These are phyloP conservation scores for Acacia acuminata DNA, from an alignment of 306 rosid species.

Conservation along the genomic window DNA sequence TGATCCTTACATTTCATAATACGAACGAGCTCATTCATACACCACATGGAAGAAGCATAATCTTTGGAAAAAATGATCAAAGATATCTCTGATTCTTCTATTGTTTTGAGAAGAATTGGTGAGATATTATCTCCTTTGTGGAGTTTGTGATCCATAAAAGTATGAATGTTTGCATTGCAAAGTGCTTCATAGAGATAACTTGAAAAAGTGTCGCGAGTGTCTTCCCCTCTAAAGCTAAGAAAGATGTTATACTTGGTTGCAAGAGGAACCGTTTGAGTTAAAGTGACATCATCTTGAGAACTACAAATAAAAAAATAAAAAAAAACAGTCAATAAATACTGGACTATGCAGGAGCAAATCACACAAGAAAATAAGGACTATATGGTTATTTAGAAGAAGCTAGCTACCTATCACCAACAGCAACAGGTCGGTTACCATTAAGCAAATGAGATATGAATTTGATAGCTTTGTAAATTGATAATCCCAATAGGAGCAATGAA, in stretches of 20 bases:
- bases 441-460: too few relatives aligned
- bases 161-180: background rate
- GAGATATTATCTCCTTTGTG: background rate
- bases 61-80: background rate
- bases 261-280: too few relatives aligned
- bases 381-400: too few relatives aligned
- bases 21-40: background rate
- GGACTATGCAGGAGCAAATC: too few relatives aligned
- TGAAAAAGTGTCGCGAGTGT: background rate
- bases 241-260: background rate
- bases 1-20: background rate
- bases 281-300: too few relatives aligned
- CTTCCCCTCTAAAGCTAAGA: slow-evolving; percentile 3
- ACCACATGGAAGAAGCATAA: background rate
- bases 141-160: background rate
- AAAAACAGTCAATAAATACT: too few relatives aligned
- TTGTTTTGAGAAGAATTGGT: background rate
- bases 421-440: too few relatives aligned
- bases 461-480: too few relatives aligned
- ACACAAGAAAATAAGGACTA: too few relatives aligned
- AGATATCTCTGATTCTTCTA: background rate
- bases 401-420: too few relatives aligned
- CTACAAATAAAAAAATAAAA: too few relatives aligned
- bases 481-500: too few relatives aligned
- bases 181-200: background rate